phyloP scores from a whole-genome alignment of 2,329 filamentous ascomycete genomes.

The Fusarium nurragi region DNA sequence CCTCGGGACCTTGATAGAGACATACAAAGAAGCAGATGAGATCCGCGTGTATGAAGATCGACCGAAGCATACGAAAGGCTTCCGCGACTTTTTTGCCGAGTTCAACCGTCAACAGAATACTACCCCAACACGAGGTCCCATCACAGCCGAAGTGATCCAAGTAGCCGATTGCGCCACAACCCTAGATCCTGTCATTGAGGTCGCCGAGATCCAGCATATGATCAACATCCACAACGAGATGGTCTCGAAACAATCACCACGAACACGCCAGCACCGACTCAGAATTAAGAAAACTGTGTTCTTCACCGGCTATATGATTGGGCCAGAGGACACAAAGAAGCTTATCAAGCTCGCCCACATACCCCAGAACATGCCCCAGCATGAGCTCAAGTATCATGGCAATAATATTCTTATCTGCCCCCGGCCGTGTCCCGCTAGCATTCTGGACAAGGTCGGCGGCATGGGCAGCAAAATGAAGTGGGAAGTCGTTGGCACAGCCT shows the following conservation, averaged over 20 bases:
- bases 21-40: constrained; percentile 84
- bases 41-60: constrained; percentile 79
- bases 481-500: constrained; percentile 81
- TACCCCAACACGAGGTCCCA: constrained; percentile 67
- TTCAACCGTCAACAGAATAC: constrained; percentile 72
- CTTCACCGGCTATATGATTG: constrained; percentile 92
- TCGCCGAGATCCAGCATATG: constrained; percentile 86
- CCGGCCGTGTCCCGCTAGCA: constrained; percentile 74
- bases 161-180: constrained; percentile 79
- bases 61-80: constrained; percentile 76
- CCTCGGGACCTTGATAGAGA: constrained; percentile 82
- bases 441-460: constrained; percentile 86
- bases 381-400: constrained; percentile 81
- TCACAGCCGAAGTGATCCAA: constrained; percentile 84
- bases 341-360: constrained; percentile 76
- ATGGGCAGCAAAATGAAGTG: constrained; percentile 85
- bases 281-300: constrained; percentile 87
- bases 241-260: constrained; percentile 46
- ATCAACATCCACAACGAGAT: constrained; percentile 85
- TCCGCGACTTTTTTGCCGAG: constrained; percentile 82
- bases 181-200: constrained; percentile 81
- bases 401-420: constrained; percentile 93
- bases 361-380: constrained; percentile 68
- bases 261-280: constrained; percentile 58
- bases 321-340: constrained; percentile 73